Conservation (phyloP, 139 green algal genomes). For the Axilococcus clingmanii region DNA sequence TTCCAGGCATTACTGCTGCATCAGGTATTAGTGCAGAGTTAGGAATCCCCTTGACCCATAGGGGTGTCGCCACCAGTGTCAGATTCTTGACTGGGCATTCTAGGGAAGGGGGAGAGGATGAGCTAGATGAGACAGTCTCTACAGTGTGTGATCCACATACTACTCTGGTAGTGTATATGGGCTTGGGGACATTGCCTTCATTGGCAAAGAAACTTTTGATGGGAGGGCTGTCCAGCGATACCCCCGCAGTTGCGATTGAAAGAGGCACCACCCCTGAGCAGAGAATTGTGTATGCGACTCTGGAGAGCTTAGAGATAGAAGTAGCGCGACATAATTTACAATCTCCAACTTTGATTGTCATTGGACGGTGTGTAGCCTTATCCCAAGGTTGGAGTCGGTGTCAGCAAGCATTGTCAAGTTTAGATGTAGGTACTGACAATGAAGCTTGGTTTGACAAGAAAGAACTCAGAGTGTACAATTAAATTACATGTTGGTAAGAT, state of each 20-base stretch:
- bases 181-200: slow-evolving; percentile 73
- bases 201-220: slow-evolving; percentile 54
- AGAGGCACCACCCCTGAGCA: slow-evolving; percentile 81
- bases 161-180: slow-evolving; percentile 99
- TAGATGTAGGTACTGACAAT: background rate
- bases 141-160: slow-evolving; percentile 68
- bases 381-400: slow-evolving; percentile 40
- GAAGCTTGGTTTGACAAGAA: background rate
- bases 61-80: slow-evolving; percentile 81
- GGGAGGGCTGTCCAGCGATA: slow-evolving; percentile 41
- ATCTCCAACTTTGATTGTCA: slow-evolving; percentile 90
- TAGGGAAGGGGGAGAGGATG: slow-evolving; percentile 65
- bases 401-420: background rate
- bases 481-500: background rate
- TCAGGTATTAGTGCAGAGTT: slow-evolving; percentile 72
- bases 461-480: background rate
- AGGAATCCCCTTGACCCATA: slow-evolving; percentile 91
- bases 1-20: slow-evolving; percentile 74
- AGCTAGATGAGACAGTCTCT: slow-evolving; percentile 45
- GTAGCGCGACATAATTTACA: slow-evolving; percentile 47
- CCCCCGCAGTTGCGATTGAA: slow-evolving; percentile 91
- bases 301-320: slow-evolving; percentile 35
- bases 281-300: slow-evolving; percentile 60
- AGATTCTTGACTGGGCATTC: slow-evolving; percentile 88
- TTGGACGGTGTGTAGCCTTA: slow-evolving; percentile 74